Conservation (phyloP, 140 eudicot genomes). For the Oenanthe javanica region DNA sequence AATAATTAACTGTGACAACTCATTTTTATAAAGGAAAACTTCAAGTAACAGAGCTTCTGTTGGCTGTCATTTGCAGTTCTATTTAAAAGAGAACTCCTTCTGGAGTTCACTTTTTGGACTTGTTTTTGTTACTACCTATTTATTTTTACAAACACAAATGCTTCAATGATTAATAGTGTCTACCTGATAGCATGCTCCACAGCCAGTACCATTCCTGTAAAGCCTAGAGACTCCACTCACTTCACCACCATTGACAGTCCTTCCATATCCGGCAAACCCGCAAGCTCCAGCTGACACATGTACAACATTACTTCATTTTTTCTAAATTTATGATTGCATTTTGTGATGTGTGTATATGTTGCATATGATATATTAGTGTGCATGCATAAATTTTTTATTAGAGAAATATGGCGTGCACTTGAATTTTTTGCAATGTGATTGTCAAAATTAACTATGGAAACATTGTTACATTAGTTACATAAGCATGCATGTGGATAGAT, state of each 20-base stretch:
- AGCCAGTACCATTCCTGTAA: conserved; percentile 69
- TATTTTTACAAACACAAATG: neutral
- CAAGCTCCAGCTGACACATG: conserved; percentile 75
- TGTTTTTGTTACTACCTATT: neutral
- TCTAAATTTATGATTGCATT: neutral
- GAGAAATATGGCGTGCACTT: neutral
- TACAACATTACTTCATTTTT: neutral
- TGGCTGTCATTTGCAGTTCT: conserved; percentile 12
- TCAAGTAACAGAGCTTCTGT: neutral
- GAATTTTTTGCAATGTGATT: no score
- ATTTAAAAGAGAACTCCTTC: neutral
- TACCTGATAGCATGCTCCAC: conserved; percentile 92
- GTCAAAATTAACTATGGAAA: neutral
- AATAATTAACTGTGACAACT: neutral
- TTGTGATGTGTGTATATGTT: neutral
- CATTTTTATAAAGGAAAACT: neutral
- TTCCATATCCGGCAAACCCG: conserved; percentile 77
- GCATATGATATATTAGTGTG: neutral
- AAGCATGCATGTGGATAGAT: neutral
- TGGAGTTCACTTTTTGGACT: neutral
- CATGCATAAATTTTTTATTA: neutral
- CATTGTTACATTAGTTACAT: neutral
- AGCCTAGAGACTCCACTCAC: conserved; percentile 80
- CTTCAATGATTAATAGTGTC: neutral
- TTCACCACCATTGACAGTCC: conserved; percentile 59